These are phyloP conservation scores for Psilocybe tampanensis DNA, from an alignment of 768 basidiomycete species.

Conservation along the genomic window DNA sequence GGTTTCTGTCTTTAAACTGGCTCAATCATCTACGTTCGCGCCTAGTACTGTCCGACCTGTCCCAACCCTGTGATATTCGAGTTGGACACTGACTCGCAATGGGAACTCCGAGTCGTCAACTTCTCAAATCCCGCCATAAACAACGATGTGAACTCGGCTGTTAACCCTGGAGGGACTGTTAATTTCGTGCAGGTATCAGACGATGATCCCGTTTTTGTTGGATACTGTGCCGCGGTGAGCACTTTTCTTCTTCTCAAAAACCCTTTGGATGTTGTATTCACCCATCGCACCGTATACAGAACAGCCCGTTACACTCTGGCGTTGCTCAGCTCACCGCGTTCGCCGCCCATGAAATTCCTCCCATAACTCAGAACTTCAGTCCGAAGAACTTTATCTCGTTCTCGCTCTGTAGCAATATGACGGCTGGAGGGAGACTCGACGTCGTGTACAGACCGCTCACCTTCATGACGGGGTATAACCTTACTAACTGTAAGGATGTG, in stretches of 20 bases:
- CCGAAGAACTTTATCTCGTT: not conserved
- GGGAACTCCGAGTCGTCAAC: slow-evolving; percentile 1
- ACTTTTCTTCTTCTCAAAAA: too few relatives aligned
- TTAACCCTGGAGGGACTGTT: slow-evolving; percentile 6
- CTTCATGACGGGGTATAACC: not conserved
- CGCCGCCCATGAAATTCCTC: not conserved
- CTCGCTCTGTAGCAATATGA: slow-evolving; percentile 3
- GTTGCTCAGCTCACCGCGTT: not conserved
- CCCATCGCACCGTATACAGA: too few relatives aligned
- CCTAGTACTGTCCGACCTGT: slow-evolving; percentile 5
- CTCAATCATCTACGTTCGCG: too few relatives aligned
- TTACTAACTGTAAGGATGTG: not conserved
- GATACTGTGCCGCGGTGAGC: slow-evolving; percentile 4
- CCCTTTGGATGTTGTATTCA: too few relatives aligned
- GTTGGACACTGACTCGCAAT: slow-evolving; percentile 6
- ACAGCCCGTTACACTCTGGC: not conserved
- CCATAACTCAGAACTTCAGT: not conserved
- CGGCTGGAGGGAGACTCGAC: slow-evolving; percentile 6
- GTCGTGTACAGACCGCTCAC: slow-evolving; percentile 1
- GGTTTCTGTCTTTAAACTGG: too few relatives aligned
- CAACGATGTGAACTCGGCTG: not conserved
- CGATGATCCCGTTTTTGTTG: slow-evolving; percentile 7
- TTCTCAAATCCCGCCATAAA: not conserved
- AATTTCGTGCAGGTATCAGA: slow-evolving; percentile 6
- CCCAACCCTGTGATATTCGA: slow-evolving; percentile 3